Base-by-base conservation (phyloP, 257 asterid species). In the Ehretia macrophylla region DNA sequence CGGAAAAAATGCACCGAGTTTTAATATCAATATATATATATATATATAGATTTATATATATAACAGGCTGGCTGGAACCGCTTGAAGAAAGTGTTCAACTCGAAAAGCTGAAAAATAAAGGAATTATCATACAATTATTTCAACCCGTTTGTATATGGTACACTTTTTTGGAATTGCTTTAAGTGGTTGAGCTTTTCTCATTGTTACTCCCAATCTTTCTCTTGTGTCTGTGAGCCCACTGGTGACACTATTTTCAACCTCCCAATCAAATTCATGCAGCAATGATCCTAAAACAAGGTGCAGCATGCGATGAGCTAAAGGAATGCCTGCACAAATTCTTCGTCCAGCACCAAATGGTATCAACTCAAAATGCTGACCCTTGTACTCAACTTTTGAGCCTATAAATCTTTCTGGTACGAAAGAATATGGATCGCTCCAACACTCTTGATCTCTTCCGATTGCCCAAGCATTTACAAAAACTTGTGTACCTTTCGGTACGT, bases 271-370 rank as follows among this genome's bases (percentile, higher is more conserved):
- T 47, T 72, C 68, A 21, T 69, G 86, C n/a, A 83, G 61, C 72
- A 85, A 47, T 5, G 95, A 76, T 0, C 79, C 95, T 22, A 83
- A 38, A 12, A 79, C 72, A 18, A 78, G 72, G 60, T 78, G 84
- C 56, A 79, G 64, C 95, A 85, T 83, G 21, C 82, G 71, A 20
- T 78, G 72, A 12, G 77, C 88, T 47, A 83, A 62, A 0, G 85
- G 64, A 47, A 86, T 71, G 13, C 84, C 87, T 0, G 72, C 84
- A 32, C 89, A 86, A 27, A 75, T 68, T 66, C 95, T 73, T 47
- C 87, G 59, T 0, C 92, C 84, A 0, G 92, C 83, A 0, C 92
- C 95, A 19, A 83, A 86, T 2, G 92, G 87, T 17, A 83, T 62
- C 32, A 75, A 56, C 74, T 74, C 80, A 52, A 66, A 83, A 62